A percentile compares a stretch with the other conserved stretches of the same genome.
phyloP scores from a whole-genome alignment of 1,284 basidiomycete genomes.

The Sporisorium reilianum region DNA sequence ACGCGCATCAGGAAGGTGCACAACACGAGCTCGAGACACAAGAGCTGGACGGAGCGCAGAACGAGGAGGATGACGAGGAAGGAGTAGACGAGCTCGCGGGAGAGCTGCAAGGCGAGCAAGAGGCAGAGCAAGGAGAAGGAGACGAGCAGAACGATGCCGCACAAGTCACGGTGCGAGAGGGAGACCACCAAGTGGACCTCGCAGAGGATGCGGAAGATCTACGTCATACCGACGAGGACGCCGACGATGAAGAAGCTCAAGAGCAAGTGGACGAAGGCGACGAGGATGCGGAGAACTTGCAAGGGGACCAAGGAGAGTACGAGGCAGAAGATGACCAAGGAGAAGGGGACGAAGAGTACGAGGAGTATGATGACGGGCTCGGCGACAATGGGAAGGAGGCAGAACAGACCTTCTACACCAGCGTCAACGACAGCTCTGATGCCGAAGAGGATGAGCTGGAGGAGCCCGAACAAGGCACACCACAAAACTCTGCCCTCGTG shows the following conservation, averaged over 20 bases:
- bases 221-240: neutral
- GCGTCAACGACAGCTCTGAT: conserved; percentile 23
- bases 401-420: conserved; percentile 44
- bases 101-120: conserved; percentile 3
- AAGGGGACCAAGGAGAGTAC: neutral
- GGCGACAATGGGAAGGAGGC: conserved; percentile 19
- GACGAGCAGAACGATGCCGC: too few relatives aligned
- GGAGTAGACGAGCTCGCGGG: conserved; percentile 15
- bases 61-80: conserved; percentile 9
- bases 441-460: conserved; percentile 45
- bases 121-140: neutral
- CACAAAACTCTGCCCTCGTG: conserved; percentile 7
- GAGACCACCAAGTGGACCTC: neutral
- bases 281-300: conserved; percentile 15
- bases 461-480: conserved; percentile 12
- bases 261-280: neutral
- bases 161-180: too few relatives aligned
- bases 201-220: conserved; percentile 11
- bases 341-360: conserved; percentile 15
- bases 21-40: neutral
- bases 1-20: neutral
- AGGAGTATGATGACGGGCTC: conserved; percentile 18
- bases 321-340: conserved; percentile 20
- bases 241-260: conserved; percentile 1
- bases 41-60: neutral